Evolutionary conservation across 495 filamentous ascomycete genomes (phyloP).

Genomic region (Umbilicaria muhlenbergii): DNA sequence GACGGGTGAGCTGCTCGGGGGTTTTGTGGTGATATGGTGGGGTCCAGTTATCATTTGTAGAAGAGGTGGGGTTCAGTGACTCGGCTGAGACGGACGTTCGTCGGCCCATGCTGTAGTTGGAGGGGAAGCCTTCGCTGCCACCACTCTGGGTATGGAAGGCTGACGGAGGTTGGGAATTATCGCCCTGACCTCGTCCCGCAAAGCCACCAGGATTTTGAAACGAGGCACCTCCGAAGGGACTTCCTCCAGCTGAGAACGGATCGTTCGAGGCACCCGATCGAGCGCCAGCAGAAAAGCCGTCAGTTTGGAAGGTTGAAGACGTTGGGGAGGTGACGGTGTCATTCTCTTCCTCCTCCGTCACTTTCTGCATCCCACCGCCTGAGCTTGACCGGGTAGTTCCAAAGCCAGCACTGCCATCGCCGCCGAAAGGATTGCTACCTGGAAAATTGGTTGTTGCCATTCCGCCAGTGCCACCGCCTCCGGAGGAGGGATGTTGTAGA

Average conservation of each 20-base stretch:
- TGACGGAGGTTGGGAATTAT: constrained; percentile 13
- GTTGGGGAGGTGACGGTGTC: constrained; percentile 45
- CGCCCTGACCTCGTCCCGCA: too few species aligned
- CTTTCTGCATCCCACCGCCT: constrained; percentile 31
- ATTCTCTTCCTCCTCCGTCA: constrained; percentile 47
- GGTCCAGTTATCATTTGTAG: constrained; percentile 75
- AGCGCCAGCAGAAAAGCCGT: constrained; percentile 12
- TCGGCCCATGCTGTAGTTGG: constrained; percentile 83
- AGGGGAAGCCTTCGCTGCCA: constrained; percentile 58
- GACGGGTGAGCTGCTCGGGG: constrained; percentile 57
- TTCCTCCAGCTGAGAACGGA: not conserved
- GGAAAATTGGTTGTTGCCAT: constrained; percentile 44
- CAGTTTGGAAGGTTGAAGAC: constrained; percentile 33
- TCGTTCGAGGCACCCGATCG: not conserved
- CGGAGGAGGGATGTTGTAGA: constrained; percentile 17
- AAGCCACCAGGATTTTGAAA: too few species aligned
- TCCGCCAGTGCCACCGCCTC: not conserved
- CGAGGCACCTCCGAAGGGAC: constrained; percentile 5
- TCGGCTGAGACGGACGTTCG: constrained; percentile 95
- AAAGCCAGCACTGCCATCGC: constrained; percentile 14
- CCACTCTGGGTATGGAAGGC: constrained; percentile 20
- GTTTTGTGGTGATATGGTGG: constrained; percentile 76
- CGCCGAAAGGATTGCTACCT: constrained; percentile 39
- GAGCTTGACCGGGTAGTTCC: constrained; percentile 18
- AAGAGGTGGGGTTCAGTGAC: constrained; percentile 75